Evolutionary conservation across 2,329 filamentous ascomycete species (phyloP), one percentile per base, ranked within the genome.

Genomic region (Blastomyces silverae): DNA sequence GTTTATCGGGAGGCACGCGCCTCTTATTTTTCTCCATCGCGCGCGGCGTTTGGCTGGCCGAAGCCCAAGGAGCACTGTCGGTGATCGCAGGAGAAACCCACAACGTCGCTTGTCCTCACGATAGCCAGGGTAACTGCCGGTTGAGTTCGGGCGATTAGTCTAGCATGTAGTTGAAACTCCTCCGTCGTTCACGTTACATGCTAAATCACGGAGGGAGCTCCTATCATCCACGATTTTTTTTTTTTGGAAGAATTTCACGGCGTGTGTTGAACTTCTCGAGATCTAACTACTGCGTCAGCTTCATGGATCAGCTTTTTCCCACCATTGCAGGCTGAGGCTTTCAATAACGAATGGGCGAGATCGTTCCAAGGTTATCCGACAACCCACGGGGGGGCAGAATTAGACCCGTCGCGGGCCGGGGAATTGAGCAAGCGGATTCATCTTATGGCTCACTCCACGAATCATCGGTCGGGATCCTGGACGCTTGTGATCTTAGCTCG

Each of bases 1-100:
- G 55, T 17, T 58, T 58, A 58, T 58, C 55, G n/a, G 37, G 34
- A n/a, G 55, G 55, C 17, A 58, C 55, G 31, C 55, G 55, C 20
- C 55, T 42, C 20, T 58, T 58, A 15, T 58, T 58, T 22, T 8
- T 39, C 34, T 39, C 55, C 55, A 39, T 42, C 10, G 34, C 20
- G 34, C 20, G 20, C 25, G 17, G 55, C 15, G 50, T 28, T 15
- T 13, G 48, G 15, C 8, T 2, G 50, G 50, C 15, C 1, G 50
- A 31, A 53, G 25, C 10, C 22, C 5, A 17, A 7, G 8, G 4
- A 22, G 8, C 5, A 10, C 20, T 25, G 17, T 42, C 37, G 3
- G n/a, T 22, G 17, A 34, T 11, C 55, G n/a, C 34, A 11, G 22
- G 28, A 15, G 37, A 39, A 34, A 58, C 34, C 34, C 34, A 42